phyloP scores from a whole-genome alignment of 371 early-diverging fungal species.

The Mortierella sp. region DNA sequence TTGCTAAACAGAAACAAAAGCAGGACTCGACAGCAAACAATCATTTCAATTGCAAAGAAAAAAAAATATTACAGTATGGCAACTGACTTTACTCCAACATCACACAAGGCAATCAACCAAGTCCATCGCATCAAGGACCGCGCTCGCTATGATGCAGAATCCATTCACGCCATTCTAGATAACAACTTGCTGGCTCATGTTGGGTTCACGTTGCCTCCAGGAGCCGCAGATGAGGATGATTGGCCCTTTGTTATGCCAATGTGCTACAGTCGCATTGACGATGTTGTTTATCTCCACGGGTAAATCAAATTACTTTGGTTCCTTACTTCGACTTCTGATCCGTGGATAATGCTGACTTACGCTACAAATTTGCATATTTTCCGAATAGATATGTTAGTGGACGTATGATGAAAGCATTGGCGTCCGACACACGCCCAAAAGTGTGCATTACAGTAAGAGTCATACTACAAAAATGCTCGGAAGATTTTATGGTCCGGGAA shows the following conservation, averaged over 20 bases:
- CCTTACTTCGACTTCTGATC: background rate
- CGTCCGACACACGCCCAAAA: conserved; percentile 37
- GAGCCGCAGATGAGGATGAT: conserved; percentile 57
- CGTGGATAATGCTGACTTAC: background rate
- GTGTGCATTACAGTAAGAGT: conserved; percentile 57
- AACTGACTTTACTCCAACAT: conserved; percentile 36
- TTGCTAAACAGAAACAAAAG: background rate
- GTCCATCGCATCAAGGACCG: conserved; percentile 52
- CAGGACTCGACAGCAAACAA: too few species aligned
- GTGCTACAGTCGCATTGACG: conserved; percentile 59
- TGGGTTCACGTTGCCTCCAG: conserved; percentile 58
- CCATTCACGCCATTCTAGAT: conserved; percentile 56
- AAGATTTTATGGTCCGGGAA: background rate
- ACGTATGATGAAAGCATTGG: conserved; percentile 59
- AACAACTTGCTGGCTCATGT: conserved; percentile 59
- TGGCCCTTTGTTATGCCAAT: conserved; percentile 64
- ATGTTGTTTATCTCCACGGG: conserved; percentile 60
- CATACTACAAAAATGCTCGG: background rate
- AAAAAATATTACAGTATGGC: conserved; percentile 3
- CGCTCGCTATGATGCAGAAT: conserved; percentile 56
- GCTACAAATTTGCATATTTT: background rate
- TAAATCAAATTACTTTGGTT: conserved; percentile 8
- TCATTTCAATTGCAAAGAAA: too few species aligned
- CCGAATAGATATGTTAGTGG: conserved; percentile 52
- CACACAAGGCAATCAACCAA: conserved; percentile 51